A percentile compares a stretch with the other conserved stretches of the same genome.
phyloP scores from a whole-genome alignment of 2,329 filamentous ascomycete species.

The Pyricularia sp. region DNA sequence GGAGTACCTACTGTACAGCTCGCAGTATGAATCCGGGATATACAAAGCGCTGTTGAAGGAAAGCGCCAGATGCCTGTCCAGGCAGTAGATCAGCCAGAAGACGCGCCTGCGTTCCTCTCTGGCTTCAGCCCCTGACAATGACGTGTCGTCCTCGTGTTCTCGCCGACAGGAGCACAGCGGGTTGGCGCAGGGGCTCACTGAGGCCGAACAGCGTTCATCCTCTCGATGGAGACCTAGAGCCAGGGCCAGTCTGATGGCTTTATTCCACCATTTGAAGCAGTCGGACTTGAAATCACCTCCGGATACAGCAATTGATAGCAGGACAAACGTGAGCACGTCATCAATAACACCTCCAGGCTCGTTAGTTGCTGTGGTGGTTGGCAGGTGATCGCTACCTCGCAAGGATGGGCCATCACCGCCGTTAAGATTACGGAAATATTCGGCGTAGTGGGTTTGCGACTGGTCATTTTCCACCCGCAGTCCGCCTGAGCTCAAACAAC shows the following conservation, averaged over 20 bases:
- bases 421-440: not conserved
- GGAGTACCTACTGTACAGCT: constrained; percentile 22
- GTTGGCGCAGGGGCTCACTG: constrained; percentile 17
- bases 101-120: constrained; percentile 31
- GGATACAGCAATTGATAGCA: constrained; percentile 31
- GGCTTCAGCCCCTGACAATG: constrained; percentile 22
- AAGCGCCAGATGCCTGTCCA: constrained; percentile 32
- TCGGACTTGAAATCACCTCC: constrained; percentile 35
- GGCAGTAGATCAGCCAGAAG: constrained; percentile 33
- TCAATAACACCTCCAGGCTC: constrained; percentile 23
- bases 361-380: constrained; percentile 18
- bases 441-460: constrained; percentile 12
- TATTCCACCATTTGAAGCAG: constrained; percentile 33
- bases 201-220: constrained; percentile 17
- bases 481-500: constrained; percentile 13
- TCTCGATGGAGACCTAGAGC: constrained; percentile 24
- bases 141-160: constrained; percentile 13
- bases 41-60: constrained; percentile 30
- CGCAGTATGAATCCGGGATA: constrained; percentile 32
- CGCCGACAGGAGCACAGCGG: constrained; percentile 19
- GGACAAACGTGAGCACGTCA: constrained; percentile 30
- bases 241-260: constrained; percentile 24
- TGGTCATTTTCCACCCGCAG: constrained; percentile 19
- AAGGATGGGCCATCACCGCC: constrained; percentile 6
- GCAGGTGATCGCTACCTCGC: constrained; percentile 9